A percentile compares a stretch with the other conserved stretches of the same genome.
Conservation (phyloP, 1,139 yeast genomes). For the Ashbya aceris region DNA sequence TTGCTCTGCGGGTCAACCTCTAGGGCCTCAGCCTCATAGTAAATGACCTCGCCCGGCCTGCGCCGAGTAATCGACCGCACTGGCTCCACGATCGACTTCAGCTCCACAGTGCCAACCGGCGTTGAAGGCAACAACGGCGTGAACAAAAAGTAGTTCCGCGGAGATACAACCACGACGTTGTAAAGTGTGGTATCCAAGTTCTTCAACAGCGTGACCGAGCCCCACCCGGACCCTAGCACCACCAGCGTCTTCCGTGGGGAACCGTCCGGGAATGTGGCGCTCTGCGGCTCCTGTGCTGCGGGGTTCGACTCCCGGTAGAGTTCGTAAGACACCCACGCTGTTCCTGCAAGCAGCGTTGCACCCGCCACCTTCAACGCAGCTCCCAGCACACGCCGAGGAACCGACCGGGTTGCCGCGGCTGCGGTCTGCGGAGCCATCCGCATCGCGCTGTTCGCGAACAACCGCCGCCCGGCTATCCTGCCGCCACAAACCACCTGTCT, state of each 20-base stretch:
- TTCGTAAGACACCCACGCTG: constrained; percentile 45
- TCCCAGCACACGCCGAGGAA: constrained; percentile 25
- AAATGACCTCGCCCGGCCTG: constrained; percentile 72
- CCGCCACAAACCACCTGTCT: not conserved
- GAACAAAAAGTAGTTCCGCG: constrained; percentile 88
- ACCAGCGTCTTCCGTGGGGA: constrained; percentile 81
- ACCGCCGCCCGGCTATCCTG: not conserved
- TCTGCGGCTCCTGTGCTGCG: constrained; percentile 47
- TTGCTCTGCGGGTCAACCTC: constrained; percentile 65
- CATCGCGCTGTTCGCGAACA: not conserved
- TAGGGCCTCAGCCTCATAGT: constrained; percentile 90
- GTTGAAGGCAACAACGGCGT: constrained; percentile 90
- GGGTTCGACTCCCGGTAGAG: constrained; percentile 59
- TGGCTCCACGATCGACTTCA: constrained; percentile 85
- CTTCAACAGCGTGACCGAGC: constrained; percentile 75
- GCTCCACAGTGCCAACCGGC: constrained; percentile 90
- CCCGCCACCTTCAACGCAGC: constrained; percentile 31
- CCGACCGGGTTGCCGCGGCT: constrained; percentile 17
- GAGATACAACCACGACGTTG: constrained; percentile 84
- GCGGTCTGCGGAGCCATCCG: constrained; percentile 4
- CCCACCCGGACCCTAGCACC: constrained; percentile 94
- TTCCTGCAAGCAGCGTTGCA: constrained; percentile 33
- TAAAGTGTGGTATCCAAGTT: constrained; percentile 79
- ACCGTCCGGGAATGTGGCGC: constrained; percentile 53
- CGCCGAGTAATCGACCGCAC: constrained; percentile 69